phyloP scores from a whole-genome alignment of 257 asterid genomes.

The Fraxinus americana region DNA sequence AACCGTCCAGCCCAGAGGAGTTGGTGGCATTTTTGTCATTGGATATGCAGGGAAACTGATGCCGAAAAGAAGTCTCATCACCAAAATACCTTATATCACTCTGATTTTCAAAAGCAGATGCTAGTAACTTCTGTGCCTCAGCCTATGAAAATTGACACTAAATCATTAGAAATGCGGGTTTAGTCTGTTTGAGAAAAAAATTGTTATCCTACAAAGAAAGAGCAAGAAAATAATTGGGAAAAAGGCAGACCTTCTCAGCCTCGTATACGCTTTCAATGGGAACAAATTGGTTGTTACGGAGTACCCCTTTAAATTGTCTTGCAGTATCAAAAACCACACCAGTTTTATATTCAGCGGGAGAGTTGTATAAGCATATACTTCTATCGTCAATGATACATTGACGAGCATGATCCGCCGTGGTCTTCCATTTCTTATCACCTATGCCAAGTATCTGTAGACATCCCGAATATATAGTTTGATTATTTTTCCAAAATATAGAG shows the following conservation, averaged over 20 bases:
- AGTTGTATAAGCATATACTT: constrained; percentile 10
- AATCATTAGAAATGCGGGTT: not conserved
- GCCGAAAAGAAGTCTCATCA: constrained; percentile 34
- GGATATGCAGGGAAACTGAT: constrained; percentile 26
- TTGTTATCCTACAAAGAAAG: not conserved
- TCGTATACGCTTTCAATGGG: constrained; percentile 17
- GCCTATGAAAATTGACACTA: constrained; percentile 28
- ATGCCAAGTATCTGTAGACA: constrained; percentile 37
- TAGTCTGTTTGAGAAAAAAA: not conserved
- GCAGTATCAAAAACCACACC: constrained; percentile 31
- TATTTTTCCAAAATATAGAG: not conserved
- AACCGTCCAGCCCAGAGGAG: not conserved
- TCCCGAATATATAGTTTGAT: not conserved
- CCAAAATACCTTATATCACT: constrained; percentile 6
- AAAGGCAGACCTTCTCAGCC: constrained; percentile 30
- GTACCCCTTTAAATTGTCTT: constrained; percentile 39
- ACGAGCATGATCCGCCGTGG: constrained; percentile 41
- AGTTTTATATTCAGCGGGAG: constrained; percentile 7
- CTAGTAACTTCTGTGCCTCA: constrained; percentile 26
- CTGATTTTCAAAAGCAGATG: constrained; percentile 32
- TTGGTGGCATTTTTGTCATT: constrained; percentile 1
- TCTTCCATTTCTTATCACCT: constrained; percentile 33
- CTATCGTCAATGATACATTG: constrained; percentile 33
- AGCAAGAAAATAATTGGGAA: not conserved
- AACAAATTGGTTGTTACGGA: constrained; percentile 29